A percentile compares a stretch with the other conserved stretches of the same genome.
These are phyloP conservation scores for Pleurotus ostreatus DNA, from an alignment of 768 basidiomycete genomes.

Conservation along the genomic window DNA sequence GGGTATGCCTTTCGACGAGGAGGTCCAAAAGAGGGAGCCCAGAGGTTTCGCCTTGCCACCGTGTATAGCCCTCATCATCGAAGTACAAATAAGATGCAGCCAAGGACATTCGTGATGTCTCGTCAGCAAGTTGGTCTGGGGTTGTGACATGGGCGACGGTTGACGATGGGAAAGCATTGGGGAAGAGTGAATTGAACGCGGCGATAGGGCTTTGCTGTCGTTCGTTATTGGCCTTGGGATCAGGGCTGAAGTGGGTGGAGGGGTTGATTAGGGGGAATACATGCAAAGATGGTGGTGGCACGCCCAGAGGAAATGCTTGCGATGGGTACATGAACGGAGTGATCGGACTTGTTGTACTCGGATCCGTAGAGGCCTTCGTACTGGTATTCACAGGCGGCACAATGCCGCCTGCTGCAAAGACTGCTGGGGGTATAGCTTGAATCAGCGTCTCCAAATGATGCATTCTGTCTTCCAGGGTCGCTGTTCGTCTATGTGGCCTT, in stretches of 20 bases:
- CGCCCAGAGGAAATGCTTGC: constrained; percentile 41
- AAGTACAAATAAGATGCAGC: constrained; percentile 82
- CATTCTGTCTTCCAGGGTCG: constrained; percentile 86
- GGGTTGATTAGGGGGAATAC: constrained; percentile 79
- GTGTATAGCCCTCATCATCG: constrained; percentile 82
- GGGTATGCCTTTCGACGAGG: constrained; percentile 66
- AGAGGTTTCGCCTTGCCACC: constrained; percentile 93
- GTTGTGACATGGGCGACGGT: constrained; percentile 11
- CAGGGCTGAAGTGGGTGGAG: constrained; percentile 67
- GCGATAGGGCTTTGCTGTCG: constrained; percentile 41
- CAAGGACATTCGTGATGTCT: constrained; percentile 58
- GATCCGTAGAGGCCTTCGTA: constrained; percentile 23
- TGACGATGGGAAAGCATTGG: constrained; percentile 22
- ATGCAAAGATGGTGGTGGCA: constrained; percentile 77
- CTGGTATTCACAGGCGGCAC: constrained; percentile 21
- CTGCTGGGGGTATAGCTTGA: constrained; percentile 77
- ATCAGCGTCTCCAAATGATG: constrained; percentile 83
- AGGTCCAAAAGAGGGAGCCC: constrained; percentile 86
- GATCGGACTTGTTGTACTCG: constrained; percentile 27
- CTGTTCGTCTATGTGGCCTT: constrained; percentile 52
- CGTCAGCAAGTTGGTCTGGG: constrained; percentile 50
- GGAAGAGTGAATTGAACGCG: constrained; percentile 37
- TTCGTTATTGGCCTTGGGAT: constrained; percentile 34
- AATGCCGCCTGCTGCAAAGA: constrained; percentile 61
- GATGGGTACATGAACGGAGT: constrained; percentile 39